Evolutionary conservation across 2,329 filamentous ascomycete species (phyloP), one percentile per base, ranked within the genome.

Genomic region (Lachnellula suecica): DNA sequence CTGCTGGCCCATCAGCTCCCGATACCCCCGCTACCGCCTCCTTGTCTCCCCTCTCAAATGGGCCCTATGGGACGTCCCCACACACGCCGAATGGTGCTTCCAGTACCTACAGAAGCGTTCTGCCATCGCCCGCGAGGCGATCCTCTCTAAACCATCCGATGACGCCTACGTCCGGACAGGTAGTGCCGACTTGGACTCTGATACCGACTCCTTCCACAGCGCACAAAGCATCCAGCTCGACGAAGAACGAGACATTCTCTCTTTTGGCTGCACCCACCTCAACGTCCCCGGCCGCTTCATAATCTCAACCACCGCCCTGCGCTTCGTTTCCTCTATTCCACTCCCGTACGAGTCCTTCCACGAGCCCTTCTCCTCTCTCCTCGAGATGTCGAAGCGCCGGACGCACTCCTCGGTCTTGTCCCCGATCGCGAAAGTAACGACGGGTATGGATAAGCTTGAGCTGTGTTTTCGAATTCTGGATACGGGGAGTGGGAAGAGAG

Each of bases 11-110:
- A 55, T 71, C 6, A 62, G 64, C 7, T 63, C 58, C 15, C 63
- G 65, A 4, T 66, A 68, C 35, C 68, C 68, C 1, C 59, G 66
- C 22, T 72, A 71, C 47, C 60, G 69, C 6, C 64, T 72, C 1
- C 54, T 72, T 3, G 65, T 68, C 1, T 71, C 69, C 10, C 67
- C 66, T 2, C 52, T 63, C 2, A 70, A 68, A 47, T 69, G 65
- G 34, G 22, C 65, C 2, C 54, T 72, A 5, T 72, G 70, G 67
- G 64, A 70, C 40, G 66, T 71, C 1, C 69, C 69, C 2, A 72
- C 67, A 1, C 66, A 72, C 29, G 63, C 66, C 4, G 70, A 72
- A 47, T 69, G 63, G 65, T 63, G 65, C n/a, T 61, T 72, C 27
- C 58, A 66, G 51, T 51, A 57, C 47, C 24, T 66, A 40, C 44